phyloP scores from a whole-genome alignment of 1,139 yeast species.

The Lodderomyces pseudojiufengensis region DNA sequence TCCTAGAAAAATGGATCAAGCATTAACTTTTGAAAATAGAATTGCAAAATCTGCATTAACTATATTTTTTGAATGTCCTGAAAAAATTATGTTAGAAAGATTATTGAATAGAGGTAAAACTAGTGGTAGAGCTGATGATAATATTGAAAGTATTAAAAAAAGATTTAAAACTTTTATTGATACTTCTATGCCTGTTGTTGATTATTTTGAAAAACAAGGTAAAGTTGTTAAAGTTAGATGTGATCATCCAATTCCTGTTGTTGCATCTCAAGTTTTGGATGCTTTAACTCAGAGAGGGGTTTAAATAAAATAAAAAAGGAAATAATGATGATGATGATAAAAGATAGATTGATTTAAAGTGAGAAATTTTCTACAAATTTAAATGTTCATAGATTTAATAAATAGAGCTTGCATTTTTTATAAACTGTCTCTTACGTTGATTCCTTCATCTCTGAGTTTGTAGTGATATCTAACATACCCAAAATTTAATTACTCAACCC shows the following conservation, averaged over 20 bases:
- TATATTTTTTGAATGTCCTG: constrained; percentile 92
- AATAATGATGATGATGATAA: too few species aligned
- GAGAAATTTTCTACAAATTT: too few species aligned
- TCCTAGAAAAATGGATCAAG: constrained; percentile 99
- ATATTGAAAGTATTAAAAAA: constrained; percentile 83
- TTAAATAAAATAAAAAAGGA: too few species aligned
- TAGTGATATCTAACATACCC: background rate
- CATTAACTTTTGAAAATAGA: constrained; percentile 79
- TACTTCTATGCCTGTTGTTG: constrained; percentile 93
- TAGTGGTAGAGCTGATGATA: constrained; percentile 91
- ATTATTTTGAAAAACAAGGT: constrained; percentile 69
- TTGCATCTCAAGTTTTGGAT: constrained; percentile 63
- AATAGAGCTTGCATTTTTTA: too few species aligned
- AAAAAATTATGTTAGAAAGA: constrained; percentile 78
- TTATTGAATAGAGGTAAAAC: constrained; percentile 90
- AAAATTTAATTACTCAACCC: too few species aligned
- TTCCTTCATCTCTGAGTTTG: background rate
- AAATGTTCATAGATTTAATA: too few species aligned
- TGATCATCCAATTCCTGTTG: constrained; percentile 75
- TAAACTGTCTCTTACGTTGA: too few species aligned
- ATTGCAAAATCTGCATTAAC: constrained; percentile 77
- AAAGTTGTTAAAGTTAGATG: constrained; percentile 80
- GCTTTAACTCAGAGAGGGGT: constrained; percentile 51
- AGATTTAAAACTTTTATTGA: constrained; percentile 83
- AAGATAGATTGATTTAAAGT: too few species aligned